Conservation (phyloP, 2,329 filamentous ascomycete genomes). For the Immersiporthe knoxdaviesiana region DNA sequence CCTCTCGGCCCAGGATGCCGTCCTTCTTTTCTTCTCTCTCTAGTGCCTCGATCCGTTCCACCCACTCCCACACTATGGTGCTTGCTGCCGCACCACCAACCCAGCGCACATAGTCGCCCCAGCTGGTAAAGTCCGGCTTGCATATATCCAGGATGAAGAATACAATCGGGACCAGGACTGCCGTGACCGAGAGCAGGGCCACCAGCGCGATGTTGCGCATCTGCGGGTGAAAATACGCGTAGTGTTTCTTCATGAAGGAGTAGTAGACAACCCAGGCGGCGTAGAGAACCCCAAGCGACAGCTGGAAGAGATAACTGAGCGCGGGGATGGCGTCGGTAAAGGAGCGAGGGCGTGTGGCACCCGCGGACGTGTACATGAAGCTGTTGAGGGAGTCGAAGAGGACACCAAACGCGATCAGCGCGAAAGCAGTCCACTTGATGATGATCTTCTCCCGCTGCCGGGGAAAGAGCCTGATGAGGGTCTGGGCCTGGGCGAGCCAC, state of each 20-base stretch:
- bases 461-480: constrained; percentile 90
- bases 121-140: constrained; percentile 81
- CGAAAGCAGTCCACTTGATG: constrained; percentile 98
- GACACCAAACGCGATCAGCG: constrained; percentile 86
- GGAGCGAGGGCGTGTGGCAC: constrained; percentile 66
- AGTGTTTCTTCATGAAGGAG: constrained; percentile 85
- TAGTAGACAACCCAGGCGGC: constrained; percentile 95
- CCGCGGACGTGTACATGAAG: constrained; percentile 62
- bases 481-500: constrained; percentile 97
- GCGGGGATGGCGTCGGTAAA: constrained; percentile 92
- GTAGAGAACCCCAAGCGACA: constrained; percentile 84
- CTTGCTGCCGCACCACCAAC: constrained; percentile 93
- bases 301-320: constrained; percentile 85
- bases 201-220: constrained; percentile 90
- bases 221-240: constrained; percentile 85
- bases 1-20: constrained; percentile 84
- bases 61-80: constrained; percentile 99
- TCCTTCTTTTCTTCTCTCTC: constrained; percentile 94
- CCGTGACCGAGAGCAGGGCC: constrained; percentile 74
- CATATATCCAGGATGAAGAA: constrained; percentile 93
- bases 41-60: constrained; percentile 88
- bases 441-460: constrained; percentile 97
- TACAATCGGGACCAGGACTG: constrained; percentile 86
- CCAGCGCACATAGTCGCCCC: constrained; percentile 96
- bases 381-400: constrained; percentile 91